Conservation (phyloP, 805 yeast genomes). For the Saccharomycopsis capsularis region DNA sequence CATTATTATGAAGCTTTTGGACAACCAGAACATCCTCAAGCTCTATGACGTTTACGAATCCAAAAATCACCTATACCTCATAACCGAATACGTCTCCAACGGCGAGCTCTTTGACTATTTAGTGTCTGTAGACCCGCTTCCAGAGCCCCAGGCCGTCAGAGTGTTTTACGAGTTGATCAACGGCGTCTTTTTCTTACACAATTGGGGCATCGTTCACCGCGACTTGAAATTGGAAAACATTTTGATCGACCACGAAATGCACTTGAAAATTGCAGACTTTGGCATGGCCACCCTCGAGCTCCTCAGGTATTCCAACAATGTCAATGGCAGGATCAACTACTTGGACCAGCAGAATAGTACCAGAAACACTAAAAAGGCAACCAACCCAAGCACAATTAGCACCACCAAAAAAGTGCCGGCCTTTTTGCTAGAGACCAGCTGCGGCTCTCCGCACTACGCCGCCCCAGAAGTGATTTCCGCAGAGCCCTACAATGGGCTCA, state of each 20-base stretch:
- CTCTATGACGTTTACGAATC: constrained; percentile 98
- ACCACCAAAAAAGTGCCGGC: constrained; percentile 82
- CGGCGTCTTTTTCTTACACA: constrained; percentile 78
- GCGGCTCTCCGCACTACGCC: constrained; percentile 87
- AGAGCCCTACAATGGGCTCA: constrained; percentile 71
- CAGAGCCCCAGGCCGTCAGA: constrained; percentile 66
- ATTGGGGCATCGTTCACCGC: constrained; percentile 73
- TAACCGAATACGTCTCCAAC: constrained; percentile 80
- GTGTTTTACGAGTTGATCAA: constrained; percentile 71
- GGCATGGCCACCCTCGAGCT: constrained; percentile 82
- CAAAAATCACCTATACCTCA: constrained; percentile 75
- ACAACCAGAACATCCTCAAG: constrained; percentile 90
- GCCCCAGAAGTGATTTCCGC: constrained; percentile 84
- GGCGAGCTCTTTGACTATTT: constrained; percentile 76
- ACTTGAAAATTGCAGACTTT: constrained; percentile 76
- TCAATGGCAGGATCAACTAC: constrained; percentile 63
- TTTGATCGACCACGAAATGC: constrained; percentile 53
- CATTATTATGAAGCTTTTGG: constrained; percentile 90
- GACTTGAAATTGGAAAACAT: constrained; percentile 80
- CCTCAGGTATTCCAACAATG: constrained; percentile 33
- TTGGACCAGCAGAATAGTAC: constrained; percentile 80
- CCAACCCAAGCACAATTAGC: constrained; percentile 45
- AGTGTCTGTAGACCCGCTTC: constrained; percentile 62
- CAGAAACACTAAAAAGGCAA: constrained; percentile 72
- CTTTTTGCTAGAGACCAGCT: constrained; percentile 69